Evolutionary conservation across 1,284 basidiomycete species (phyloP).

Genomic region (Marasmius oreades): DNA sequence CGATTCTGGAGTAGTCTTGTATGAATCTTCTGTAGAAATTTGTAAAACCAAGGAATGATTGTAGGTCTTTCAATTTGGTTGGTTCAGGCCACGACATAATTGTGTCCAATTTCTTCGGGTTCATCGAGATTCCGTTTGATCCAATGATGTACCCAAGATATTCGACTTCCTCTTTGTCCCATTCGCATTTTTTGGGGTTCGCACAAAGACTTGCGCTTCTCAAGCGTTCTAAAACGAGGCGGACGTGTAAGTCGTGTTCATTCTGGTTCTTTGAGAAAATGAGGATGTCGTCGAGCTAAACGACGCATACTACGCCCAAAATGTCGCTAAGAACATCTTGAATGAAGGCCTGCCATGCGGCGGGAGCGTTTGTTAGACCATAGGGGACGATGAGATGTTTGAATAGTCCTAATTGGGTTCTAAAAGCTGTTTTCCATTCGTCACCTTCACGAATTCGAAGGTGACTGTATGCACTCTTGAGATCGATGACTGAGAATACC

Average conservation of each 20-base stretch:
- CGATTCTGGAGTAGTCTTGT: too few species aligned
- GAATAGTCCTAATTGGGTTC: too few species aligned
- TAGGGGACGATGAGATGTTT: too few species aligned
- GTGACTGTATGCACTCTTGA: too few species aligned
- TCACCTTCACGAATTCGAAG: neutral
- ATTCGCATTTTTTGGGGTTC: conserved; percentile 27
- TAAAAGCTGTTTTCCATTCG: conserved; percentile 7
- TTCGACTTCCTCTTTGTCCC: conserved; percentile 30
- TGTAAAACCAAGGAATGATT: too few species aligned
- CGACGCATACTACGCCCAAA: conserved; percentile 28
- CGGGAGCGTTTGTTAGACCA: too few species aligned
- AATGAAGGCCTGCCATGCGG: too few species aligned
- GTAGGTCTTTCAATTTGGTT: too few species aligned
- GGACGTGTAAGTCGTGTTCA: conserved; percentile 20
- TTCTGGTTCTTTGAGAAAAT: conserved; percentile 17
- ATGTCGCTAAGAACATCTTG: conserved; percentile 35
- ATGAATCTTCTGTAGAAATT: too few species aligned
- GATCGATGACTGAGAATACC: too few species aligned
- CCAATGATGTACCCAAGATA: conserved; percentile 35
- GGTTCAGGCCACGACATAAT: neutral
- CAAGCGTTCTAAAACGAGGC: conserved; percentile 31
- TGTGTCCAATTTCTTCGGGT: neutral
- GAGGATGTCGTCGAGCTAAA: conserved; percentile 33
- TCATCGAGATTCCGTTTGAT: conserved; percentile 21
- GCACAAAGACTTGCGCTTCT: conserved; percentile 19